Evolutionary conservation across 1,284 basidiomycete species (phyloP), one percentile per base, ranked within the genome.

Genomic region (Melanopsichium pennsylvanicum): DNA sequence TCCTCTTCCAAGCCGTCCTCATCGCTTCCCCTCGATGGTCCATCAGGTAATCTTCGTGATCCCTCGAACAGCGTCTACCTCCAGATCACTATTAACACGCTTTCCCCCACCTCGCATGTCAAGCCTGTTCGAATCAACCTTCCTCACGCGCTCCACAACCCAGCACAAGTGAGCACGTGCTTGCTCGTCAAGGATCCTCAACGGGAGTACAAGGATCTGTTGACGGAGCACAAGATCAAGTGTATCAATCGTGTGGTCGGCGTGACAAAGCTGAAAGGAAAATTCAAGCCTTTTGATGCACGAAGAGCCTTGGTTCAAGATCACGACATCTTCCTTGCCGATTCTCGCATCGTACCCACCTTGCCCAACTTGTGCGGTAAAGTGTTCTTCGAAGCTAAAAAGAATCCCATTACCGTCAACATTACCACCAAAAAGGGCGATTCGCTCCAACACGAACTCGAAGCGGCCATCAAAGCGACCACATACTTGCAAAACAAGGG

Each of bases 111-210:
- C 13, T 59, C 47, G 35, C 66, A 75, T 34, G 61, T 72, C 21
- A 79, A 79, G 49, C 75, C 77, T 13, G 69, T 72, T n/a, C 64
- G 75, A 0, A 71, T 76, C 49, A 66, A 67, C 19, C 48, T 74
- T 8, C 74, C 80, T 16, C 86, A 95, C 81, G 89, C 94, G 2
- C 84, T 91, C 60, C 87, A 90, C 77, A 92, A 90, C 84, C 93
- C 89, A 13, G 87, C 88, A 49, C 87, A 86, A 10, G 88, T 88
- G 4, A 83, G 88, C 13, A 86, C 97, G 43, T 97, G 94, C 81
- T 85, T 98, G 47, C 88, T 98, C 81, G 90, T 90, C 46, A 97
- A 97, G 83, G 92, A 96, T 82, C 95, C 96, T 8, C 95, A 97
- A 80, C 84, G 95, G 49, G 86, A 93, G 80, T 97, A 96, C 86